These are phyloP conservation scores for Gossypium laxum DNA, from an alignment of 441 rosid genomes.

Conservation along the genomic window DNA sequence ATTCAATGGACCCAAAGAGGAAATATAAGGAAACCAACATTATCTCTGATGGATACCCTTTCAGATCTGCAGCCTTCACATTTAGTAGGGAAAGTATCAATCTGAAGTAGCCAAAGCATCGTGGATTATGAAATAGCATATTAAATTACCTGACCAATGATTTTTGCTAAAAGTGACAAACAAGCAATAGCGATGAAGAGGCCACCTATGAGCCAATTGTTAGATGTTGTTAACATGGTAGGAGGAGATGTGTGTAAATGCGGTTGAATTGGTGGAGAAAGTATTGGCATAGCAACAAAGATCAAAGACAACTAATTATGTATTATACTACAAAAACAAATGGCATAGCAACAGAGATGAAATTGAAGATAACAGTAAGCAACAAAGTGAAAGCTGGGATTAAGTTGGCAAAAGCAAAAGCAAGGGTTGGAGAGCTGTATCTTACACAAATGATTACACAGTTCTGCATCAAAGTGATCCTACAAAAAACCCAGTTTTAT, in stretches of 20 bases:
- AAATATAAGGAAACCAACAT: too few species aligned
- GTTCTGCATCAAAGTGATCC: conserved; percentile 21
- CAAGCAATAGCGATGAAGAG: conserved; percentile 21
- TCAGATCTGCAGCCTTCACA: too few species aligned
- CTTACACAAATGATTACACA: conserved; percentile 21
- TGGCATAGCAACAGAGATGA: too few species aligned
- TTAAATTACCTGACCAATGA: not conserved
- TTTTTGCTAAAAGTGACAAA: conserved; percentile 12
- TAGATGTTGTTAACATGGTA: too few species aligned
- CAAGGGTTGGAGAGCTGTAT: conserved; percentile 31
- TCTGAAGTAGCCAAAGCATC: not conserved
- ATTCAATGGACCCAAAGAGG: too few species aligned
- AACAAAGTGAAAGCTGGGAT: conserved; percentile 22
- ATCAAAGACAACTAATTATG: too few species aligned
- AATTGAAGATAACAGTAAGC: conserved; percentile 36
- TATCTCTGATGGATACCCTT: too few species aligned
- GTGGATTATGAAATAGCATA: not conserved
- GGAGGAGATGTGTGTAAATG: too few species aligned
- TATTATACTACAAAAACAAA: too few species aligned
- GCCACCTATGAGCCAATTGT: too few species aligned
- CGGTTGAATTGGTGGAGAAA: not conserved
- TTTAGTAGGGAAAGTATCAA: too few species aligned
- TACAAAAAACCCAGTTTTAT: conserved; percentile 1
- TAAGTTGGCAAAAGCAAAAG: too few species aligned
- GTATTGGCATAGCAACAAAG: conserved; percentile 8